phyloP scores from a whole-genome alignment of 2,329 filamentous ascomycete genomes.

The Monosporascus sp. region DNA sequence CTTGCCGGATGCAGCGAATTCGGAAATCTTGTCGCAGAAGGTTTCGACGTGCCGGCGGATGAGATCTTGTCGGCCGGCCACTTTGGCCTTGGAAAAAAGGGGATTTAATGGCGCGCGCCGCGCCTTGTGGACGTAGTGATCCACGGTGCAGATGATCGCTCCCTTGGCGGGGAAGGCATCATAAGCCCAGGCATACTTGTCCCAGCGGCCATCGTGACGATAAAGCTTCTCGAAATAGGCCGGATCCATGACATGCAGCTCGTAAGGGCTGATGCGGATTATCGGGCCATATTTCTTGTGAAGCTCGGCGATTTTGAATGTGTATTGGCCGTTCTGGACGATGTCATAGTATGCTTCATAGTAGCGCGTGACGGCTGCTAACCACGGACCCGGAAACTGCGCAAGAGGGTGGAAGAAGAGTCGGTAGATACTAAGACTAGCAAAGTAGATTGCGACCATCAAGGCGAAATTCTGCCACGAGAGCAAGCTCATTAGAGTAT shows the following conservation, averaged over 20 bases:
- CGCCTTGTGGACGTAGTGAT: background rate
- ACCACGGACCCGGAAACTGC: background rate
- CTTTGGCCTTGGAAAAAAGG: background rate
- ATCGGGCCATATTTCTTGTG: background rate
- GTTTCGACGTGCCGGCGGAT: background rate
- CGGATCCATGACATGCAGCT: background rate
- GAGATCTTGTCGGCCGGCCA: background rate
- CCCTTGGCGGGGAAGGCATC: background rate
- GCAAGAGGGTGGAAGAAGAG: background rate
- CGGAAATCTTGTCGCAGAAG: background rate
- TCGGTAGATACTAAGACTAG: background rate
- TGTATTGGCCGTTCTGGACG: background rate
- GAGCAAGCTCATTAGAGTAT: too few relatives aligned
- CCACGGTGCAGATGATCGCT: background rate
- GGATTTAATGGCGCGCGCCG: background rate
- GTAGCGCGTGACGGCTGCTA: background rate
- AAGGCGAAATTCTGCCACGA: too few relatives aligned
- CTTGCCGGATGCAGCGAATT: background rate
- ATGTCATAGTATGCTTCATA: background rate
- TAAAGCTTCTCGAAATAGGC: background rate
- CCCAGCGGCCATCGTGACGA: background rate
- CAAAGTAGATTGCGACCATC: background rate
- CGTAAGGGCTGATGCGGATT: background rate
- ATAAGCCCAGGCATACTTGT: background rate
- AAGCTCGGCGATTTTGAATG: background rate